A percentile compares a stretch with the other conserved stretches of the same genome.
Conservation (phyloP, 495 filamentous ascomycete genomes). For the Extremus antarcticus region DNA sequence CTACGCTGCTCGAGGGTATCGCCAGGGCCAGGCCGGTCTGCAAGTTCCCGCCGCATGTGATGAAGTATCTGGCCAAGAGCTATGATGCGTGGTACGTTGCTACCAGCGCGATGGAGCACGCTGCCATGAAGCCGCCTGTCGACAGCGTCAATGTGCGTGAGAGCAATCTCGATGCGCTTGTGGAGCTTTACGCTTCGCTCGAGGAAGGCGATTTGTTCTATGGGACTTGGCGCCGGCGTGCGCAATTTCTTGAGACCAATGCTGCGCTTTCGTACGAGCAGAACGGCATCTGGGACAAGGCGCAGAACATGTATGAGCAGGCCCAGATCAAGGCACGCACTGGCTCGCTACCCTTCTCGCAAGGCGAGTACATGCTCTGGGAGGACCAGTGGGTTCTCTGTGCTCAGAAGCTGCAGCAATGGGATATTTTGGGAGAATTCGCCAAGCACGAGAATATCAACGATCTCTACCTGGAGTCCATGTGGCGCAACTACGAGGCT, state of each 20-base stretch:
- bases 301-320: conserved; percentile 87
- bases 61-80: conserved; percentile 83
- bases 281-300: conserved; percentile 98
- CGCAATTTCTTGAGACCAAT: conserved; percentile 93
- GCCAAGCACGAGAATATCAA: conserved; percentile 99
- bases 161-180: conserved; percentile 85
- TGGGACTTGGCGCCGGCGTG: conserved; percentile 89
- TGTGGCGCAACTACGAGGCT: conserved; percentile 85
- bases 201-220: conserved; percentile 97
- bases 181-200: conserved; percentile 78
- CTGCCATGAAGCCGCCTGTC: conserved; percentile 67
- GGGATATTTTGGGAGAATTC: conserved; percentile 93
- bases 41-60: conserved; percentile 86
- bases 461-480: conserved; percentile 88
- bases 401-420: conserved; percentile 96
- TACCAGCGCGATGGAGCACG: conserved; percentile 70
- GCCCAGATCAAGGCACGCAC: conserved; percentile 95
- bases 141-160: conserved; percentile 76
- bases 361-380: conserved; percentile 97
- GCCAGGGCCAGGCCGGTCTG: conserved; percentile 71
- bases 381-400: conserved; percentile 98
- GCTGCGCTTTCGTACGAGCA: conserved; percentile 95
- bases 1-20: conserved; percentile 75
- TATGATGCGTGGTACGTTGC: conserved; percentile 96
- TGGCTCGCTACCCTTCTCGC: conserved; percentile 84